These are phyloP conservation scores for Pichia kudriavzevii DNA, from an alignment of 1,139 yeast genomes.

Conservation along the genomic window DNA sequence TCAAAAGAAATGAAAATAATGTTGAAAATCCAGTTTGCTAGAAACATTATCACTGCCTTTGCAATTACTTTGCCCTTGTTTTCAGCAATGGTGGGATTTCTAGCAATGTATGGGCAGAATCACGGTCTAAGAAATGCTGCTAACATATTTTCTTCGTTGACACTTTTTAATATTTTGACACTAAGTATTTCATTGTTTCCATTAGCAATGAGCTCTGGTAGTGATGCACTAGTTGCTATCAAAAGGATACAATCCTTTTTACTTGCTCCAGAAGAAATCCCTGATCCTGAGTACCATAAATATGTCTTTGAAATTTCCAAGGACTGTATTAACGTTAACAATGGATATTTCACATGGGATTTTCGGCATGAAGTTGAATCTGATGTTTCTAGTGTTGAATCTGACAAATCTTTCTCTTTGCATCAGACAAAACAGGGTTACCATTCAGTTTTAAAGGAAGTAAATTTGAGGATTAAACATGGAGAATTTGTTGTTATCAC, in stretches of 20 bases:
- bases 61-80: conserved; percentile 40
- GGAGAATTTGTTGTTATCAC: conserved; percentile 66
- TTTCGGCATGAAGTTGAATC: conserved; percentile 34
- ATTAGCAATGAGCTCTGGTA: conserved; percentile 44
- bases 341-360: conserved; percentile 61
- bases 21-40: conserved; percentile 38
- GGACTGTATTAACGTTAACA: conserved; percentile 38
- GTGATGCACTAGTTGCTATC: conserved; percentile 49
- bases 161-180: conserved; percentile 45
- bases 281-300: conserved; percentile 21
- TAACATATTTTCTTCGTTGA: conserved; percentile 42
- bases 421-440: conserved; percentile 1
- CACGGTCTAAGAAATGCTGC: conserved; percentile 29
- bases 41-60: conserved; percentile 38
- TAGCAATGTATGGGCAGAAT: conserved; percentile 37
- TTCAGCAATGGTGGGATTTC: conserved; percentile 44
- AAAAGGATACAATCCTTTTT: conserved; percentile 39
- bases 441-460: conserved; percentile 34
- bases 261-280: conserved; percentile 32
- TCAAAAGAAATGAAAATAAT: conserved; percentile 36
- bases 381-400: neutral
- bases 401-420: neutral
- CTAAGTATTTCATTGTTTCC: conserved; percentile 48
- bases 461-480: conserved; percentile 37
- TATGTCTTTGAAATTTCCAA: conserved; percentile 5